Evolutionary conservation across 1,139 yeast genomes (phyloP), one percentile per base, ranked within the genome.

Genomic region (Petasospora rhodanensis): DNA sequence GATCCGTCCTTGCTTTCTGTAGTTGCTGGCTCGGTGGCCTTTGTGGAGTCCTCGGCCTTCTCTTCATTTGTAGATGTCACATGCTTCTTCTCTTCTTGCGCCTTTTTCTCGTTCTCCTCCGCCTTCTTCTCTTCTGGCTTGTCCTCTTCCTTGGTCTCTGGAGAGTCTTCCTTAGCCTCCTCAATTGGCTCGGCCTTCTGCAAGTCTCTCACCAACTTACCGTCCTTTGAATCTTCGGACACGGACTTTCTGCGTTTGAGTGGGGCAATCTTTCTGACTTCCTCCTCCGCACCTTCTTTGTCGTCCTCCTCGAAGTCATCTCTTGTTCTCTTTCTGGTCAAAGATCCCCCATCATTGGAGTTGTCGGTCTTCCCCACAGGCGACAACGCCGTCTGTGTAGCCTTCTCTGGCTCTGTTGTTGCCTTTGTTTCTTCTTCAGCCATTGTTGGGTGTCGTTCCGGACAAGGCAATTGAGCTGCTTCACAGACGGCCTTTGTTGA

Each of bases 1-100:
- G 35, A n/a, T n/a, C n/a, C n/a, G n/a, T n/a, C n/a, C n/a, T n/a
- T n/a, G n/a, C n/a, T n/a, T n/a, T n/a, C n/a, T n/a, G n/a, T n/a
- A n/a, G n/a, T n/a, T n/a, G 51, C 68, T 78, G 42, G 86, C 70
- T 58, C 82, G 94, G 51, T 71, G 78, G 23, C 77, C 69, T 17
- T 21, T 4, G 14, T 15, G 11, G 27, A 14, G n/a, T 16, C 24
- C 30, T 56, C 56, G 21, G 58, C 64, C 6, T 55, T 59, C n/a
- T n/a, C n/a, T n/a, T n/a, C n/a, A n/a, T n/a, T n/a, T n/a, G n/a
- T n/a, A n/a, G n/a, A n/a, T n/a, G n/a, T n/a, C n/a, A n/a, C n/a
- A n/a, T 13, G 16, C 26, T 23, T 7, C 14, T 12, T 14, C 10
- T n/a, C 24, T n/a, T 28, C 40, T 27, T 26, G 33, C 12, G 16